These are phyloP conservation scores for Podila epicladia DNA, from an alignment of 192 early-diverging fungal genomes.

Conservation along the genomic window DNA sequence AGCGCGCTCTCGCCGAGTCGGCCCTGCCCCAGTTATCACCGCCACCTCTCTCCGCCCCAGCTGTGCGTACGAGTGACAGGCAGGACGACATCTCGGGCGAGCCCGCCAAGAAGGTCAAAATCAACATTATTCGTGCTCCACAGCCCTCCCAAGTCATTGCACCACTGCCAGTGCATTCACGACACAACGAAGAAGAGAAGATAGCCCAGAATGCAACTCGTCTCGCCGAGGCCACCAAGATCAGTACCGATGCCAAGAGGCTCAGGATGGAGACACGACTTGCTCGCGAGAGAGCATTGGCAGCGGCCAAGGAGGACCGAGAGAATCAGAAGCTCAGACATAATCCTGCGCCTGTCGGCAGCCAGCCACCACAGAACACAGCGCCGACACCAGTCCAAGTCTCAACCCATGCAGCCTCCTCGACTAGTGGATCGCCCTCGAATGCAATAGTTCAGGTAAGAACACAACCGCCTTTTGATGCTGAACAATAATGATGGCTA, in stretches of 20 bases:
- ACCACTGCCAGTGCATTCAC: constrained; percentile 21
- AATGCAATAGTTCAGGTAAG: constrained; percentile 32
- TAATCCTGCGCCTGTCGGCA: too few species aligned
- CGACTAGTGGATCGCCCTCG: too few species aligned
- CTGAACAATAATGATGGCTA: not conserved
- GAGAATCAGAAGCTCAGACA: constrained; percentile 4
- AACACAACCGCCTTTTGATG: not conserved
- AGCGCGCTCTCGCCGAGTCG: constrained; percentile 25
- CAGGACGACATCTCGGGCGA: not conserved
- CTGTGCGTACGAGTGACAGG: too few species aligned
- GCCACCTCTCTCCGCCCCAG: not conserved
- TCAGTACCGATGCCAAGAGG: constrained; percentile 22
- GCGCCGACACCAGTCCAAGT: too few species aligned
- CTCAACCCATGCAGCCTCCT: too few species aligned
- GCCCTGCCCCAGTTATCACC: not conserved
- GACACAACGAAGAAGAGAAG: constrained; percentile 25
- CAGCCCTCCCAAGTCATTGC: not conserved
- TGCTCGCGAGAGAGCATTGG: constrained; percentile 31
- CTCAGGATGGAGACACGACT: constrained; percentile 23
- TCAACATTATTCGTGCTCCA: constrained; percentile 29
- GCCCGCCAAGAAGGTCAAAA: constrained; percentile 38
- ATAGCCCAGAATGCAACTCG: constrained; percentile 18
- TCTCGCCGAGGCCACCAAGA: constrained; percentile 20
- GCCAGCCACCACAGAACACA: too few species aligned
- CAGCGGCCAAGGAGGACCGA: constrained; percentile 33